Percentiles rank a stretch among this genome's conserved stretches.
Evolutionary conservation across 192 early-diverging fungal genomes (phyloP).

Genomic region (Entrophospora sp.): DNA sequence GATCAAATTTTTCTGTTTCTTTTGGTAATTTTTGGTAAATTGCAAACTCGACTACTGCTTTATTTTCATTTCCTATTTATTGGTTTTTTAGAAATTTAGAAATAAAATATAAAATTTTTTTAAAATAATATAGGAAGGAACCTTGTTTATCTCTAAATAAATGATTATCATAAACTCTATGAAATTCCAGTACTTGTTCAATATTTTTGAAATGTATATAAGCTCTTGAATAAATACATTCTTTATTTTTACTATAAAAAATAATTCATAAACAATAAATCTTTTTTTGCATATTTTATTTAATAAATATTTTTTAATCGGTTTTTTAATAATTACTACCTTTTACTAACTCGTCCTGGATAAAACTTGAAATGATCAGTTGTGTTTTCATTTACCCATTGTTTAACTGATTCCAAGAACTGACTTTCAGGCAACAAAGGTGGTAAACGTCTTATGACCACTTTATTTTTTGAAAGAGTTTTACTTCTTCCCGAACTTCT

Average conservation of each 20-base stretch:
- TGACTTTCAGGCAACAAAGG: constrained; percentile 64
- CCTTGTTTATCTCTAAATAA: constrained; percentile 60
- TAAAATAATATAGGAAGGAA: constrained; percentile 18
- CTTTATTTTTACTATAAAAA: constrained; percentile 60
- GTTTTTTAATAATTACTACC: constrained; percentile 31
- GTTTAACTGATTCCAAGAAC: constrained; percentile 53
- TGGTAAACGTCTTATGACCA: constrained; percentile 69
- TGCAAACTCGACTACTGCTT: constrained; percentile 73
- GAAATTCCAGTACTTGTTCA: constrained; percentile 64
- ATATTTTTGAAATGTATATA: constrained; percentile 66
- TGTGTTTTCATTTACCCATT: constrained; percentile 39
- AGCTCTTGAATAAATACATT: constrained; percentile 57
- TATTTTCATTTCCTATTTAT: constrained; percentile 53
- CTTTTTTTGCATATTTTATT: no score
- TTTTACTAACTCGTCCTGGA: constrained; percentile 65
- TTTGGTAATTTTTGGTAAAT: constrained; percentile 67
- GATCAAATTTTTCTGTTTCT: constrained; percentile 51
- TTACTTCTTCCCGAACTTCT: constrained; percentile 30
- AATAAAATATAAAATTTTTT: constrained; percentile 1
- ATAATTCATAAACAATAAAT: no score
- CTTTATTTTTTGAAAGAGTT: constrained; percentile 44
- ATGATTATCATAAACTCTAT: constrained; percentile 66
- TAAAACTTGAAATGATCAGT: constrained; percentile 48
- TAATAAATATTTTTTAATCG: no score
- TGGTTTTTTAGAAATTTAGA: not conserved